phyloP scores from a whole-genome alignment of 1,284 basidiomycete genomes.

The Vanrija pseudolonga region DNA sequence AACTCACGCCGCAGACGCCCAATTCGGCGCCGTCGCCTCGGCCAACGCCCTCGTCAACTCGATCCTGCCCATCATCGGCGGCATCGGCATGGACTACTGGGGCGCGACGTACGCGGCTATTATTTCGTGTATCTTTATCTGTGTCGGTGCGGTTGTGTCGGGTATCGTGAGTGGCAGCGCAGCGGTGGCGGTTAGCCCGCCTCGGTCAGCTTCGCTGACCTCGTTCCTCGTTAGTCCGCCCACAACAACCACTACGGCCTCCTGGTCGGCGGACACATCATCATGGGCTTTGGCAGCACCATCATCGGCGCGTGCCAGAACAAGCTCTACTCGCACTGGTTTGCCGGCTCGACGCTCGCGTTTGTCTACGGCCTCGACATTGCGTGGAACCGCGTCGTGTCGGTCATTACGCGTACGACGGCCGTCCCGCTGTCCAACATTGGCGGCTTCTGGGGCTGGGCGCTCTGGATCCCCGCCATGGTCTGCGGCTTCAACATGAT shows the following conservation, averaged over 20 bases:
- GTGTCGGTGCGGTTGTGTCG: slow-evolving; percentile 41
- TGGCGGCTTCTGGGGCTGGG: slow-evolving; percentile 39
- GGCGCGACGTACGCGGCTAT: slow-evolving; percentile 40
- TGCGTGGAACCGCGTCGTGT: slow-evolving; percentile 34
- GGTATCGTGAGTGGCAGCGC: slow-evolving; percentile 20
- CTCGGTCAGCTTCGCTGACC: slow-evolving; percentile 15
- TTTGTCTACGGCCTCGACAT: slow-evolving; percentile 36
- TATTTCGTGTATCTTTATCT: slow-evolving; percentile 34
- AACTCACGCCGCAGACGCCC: slow-evolving; percentile 28
- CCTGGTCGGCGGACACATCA: slow-evolving; percentile 28
- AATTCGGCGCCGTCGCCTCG: slow-evolving; percentile 48
- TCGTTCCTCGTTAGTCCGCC: slow-evolving; percentile 19
- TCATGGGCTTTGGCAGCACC: slow-evolving; percentile 37
- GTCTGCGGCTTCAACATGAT: background rate
- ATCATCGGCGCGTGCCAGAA: slow-evolving; percentile 29
- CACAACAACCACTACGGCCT: slow-evolving; percentile 29
- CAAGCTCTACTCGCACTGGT: slow-evolving; percentile 46
- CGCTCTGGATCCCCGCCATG: slow-evolving; percentile 30
- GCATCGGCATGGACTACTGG: slow-evolving; percentile 50
- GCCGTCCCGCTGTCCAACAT: slow-evolving; percentile 38
- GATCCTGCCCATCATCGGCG: slow-evolving; percentile 50
- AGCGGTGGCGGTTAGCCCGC: background rate
- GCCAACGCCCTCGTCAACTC: slow-evolving; percentile 49
- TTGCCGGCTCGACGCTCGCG: slow-evolving; percentile 29
- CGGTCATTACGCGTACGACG: slow-evolving; percentile 29